phyloP scores from a whole-genome alignment of 805 yeast species.

The Candida glaebosa region DNA sequence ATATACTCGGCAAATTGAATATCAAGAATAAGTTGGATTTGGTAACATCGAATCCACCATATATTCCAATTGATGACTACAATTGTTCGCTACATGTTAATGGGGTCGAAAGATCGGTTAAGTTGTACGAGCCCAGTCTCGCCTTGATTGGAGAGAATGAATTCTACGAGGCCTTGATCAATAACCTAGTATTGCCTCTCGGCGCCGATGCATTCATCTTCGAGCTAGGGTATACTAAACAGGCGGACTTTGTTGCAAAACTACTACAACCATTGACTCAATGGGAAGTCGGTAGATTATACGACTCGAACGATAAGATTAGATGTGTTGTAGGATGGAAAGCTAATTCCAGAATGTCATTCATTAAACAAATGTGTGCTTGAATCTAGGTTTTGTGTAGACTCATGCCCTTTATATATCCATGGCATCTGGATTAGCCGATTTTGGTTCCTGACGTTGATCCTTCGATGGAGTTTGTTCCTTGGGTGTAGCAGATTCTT shows the following conservation, averaged over 20 bases:
- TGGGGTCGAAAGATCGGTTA: conserved; percentile 64
- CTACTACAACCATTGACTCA: conserved; percentile 13
- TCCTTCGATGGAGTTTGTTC: conserved; percentile 5
- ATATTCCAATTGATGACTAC: conserved; percentile 54
- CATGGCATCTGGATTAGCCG: background rate
- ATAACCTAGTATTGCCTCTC: conserved; percentile 37
- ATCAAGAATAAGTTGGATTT: conserved; percentile 37
- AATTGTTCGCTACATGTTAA: conserved; percentile 20
- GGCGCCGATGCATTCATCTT: conserved; percentile 61
- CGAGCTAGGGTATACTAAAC: conserved; percentile 68
- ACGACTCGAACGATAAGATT: conserved; percentile 50
- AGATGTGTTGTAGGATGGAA: conserved; percentile 69
- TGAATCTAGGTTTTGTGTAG: background rate
- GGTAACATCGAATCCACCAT: conserved; percentile 89
- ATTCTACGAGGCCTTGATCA: conserved; percentile 58
- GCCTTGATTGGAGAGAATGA: conserved; percentile 81
- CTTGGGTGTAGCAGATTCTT: conserved; percentile 15
- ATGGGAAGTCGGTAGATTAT: conserved; percentile 50
- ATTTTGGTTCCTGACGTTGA: background rate
- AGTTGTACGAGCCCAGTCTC: conserved; percentile 64
- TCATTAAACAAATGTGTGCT: background rate
- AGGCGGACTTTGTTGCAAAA: conserved; percentile 43
- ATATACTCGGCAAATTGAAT: conserved; percentile 6
- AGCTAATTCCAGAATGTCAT: conserved; percentile 11
- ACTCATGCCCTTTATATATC: background rate